These are phyloP conservation scores for Entomortierella chlamydospora DNA, from an alignment of 192 early-diverging fungal genomes.

Conservation along the genomic window DNA sequence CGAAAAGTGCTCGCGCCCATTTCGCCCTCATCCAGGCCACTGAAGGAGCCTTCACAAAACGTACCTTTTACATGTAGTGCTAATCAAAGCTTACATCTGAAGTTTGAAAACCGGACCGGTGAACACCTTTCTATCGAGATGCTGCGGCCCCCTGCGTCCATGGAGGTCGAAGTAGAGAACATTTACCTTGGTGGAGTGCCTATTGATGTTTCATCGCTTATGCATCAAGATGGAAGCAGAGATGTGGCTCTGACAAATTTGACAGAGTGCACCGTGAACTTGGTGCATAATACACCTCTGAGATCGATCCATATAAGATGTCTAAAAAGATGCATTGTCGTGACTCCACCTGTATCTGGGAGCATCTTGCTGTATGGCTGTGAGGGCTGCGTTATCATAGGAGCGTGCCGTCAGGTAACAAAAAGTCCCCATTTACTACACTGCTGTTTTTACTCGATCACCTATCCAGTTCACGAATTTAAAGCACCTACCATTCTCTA, in stretches of 20 bases:
- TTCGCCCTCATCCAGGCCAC: not conserved
- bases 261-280: slow-evolving; percentile 70
- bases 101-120: slow-evolving; percentile 35
- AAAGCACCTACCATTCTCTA: not conserved
- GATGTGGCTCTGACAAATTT: slow-evolving; percentile 73
- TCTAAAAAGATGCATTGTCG: slow-evolving; percentile 66
- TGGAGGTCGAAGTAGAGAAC: not conserved
- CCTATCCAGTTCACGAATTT: too few species aligned
- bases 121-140: slow-evolving; percentile 17
- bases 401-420: slow-evolving; percentile 82
- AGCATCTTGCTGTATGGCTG: slow-evolving; percentile 78
- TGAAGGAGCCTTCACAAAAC: not conserved
- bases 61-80: not conserved
- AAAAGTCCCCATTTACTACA: not conserved
- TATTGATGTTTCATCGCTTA: not conserved
- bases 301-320: slow-evolving; percentile 83
- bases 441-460: too few species aligned
- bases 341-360: slow-evolving; percentile 75
- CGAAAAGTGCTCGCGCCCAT: slow-evolving; percentile 25
- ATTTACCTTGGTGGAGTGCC: slow-evolving; percentile 16
- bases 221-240: not conserved
- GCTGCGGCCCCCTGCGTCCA: not conserved
- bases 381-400: slow-evolving; percentile 65
- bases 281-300: slow-evolving; percentile 60
- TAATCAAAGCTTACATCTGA: slow-evolving; percentile 23